phyloP scores from a whole-genome alignment of 805 yeast species.

The Kazachstania kunashirensis region DNA sequence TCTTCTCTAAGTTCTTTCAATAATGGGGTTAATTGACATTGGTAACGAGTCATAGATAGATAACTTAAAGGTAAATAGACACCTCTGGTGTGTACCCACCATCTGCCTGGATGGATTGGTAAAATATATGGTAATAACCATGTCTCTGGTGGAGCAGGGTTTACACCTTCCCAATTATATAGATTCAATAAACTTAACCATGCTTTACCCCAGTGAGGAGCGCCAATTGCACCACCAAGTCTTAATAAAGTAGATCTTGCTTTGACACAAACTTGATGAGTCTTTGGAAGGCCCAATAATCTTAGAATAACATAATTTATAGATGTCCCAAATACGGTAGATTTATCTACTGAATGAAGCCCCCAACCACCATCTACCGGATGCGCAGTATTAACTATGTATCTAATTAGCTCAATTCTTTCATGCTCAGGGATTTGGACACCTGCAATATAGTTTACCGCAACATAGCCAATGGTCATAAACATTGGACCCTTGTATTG shows the following conservation, averaged over 20 bases:
- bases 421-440: conserved; percentile 58
- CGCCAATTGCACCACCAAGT: conserved; percentile 82
- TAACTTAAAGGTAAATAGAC: conserved; percentile 84
- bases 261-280: conserved; percentile 66
- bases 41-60: conserved; percentile 45
- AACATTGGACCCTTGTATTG: conserved; percentile 98
- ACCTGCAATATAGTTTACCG: conserved; percentile 58
- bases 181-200: conserved; percentile 76
- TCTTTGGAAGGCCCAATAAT: conserved; percentile 61
- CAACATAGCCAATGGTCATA: conserved; percentile 83
- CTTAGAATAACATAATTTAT: conserved; percentile 78
- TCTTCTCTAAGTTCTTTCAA: conserved; percentile 62
- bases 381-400: conserved; percentile 83
- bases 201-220: conserved; percentile 97
- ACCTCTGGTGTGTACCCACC: conserved; percentile 99
- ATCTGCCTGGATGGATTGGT: conserved; percentile 87
- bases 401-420: conserved; percentile 65
- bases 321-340: conserved; percentile 91
- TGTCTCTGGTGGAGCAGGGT: conserved; percentile 95
- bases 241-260: conserved; percentile 62
- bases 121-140: conserved; percentile 76
- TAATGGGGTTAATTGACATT: conserved; percentile 55
- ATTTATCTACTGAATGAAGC: conserved; percentile 79
- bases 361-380: conserved; percentile 99
- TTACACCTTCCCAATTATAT: conserved; percentile 93